These are phyloP conservation scores for Aspergillus fijiensis DNA, from an alignment of 2,329 filamentous ascomycete species.

Conservation along the genomic window DNA sequence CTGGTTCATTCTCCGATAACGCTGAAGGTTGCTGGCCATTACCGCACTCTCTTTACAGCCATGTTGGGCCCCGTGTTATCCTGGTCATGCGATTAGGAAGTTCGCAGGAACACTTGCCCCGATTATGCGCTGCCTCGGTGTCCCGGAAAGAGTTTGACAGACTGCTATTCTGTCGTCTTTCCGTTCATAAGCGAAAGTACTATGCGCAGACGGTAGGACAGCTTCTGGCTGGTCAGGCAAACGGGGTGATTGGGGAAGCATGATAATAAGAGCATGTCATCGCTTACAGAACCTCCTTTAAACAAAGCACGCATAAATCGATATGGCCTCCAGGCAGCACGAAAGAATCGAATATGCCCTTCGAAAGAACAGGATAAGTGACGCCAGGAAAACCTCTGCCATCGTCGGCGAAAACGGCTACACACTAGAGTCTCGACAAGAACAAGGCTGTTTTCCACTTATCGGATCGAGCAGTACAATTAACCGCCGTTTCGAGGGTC, in stretches of 20 bases:
- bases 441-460: no score
- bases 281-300: no score
- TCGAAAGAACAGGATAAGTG: no score
- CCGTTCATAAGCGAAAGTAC: slow-evolving; percentile 6
- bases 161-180: slow-evolving; percentile 7
- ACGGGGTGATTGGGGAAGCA: neutral
- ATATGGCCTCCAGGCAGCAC: no score
- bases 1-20: neutral
- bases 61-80: neutral
- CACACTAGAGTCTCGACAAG: no score
- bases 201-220: slow-evolving; percentile 5
- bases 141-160: slow-evolving; percentile 2
- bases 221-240: neutral
- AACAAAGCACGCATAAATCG: no score
- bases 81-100: neutral
- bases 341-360: no score
- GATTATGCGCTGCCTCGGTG: neutral
- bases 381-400: no score
- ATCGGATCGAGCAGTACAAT: no score
- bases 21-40: neutral
- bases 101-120: neutral
- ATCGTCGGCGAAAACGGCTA: no score
- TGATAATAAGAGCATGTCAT: no score
- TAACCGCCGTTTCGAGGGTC: no score
- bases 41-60: neutral